Evolutionary conservation across 208 protist genomes (phyloP).

Genomic region (Wallacemonas sp.): DNA sequence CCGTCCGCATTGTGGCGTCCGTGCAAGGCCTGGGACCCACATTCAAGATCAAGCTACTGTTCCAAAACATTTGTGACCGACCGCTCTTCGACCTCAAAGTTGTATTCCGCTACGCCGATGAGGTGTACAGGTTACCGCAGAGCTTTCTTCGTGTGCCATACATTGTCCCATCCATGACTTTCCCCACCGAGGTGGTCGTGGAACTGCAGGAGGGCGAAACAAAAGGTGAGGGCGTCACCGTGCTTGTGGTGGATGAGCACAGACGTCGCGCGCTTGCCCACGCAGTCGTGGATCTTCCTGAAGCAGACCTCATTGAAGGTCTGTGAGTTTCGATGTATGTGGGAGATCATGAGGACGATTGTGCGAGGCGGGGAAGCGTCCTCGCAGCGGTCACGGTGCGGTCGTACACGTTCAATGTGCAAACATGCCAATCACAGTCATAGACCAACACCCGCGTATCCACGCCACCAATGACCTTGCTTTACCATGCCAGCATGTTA

Average conservation of each 20-base stretch:
- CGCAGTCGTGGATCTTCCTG: conserved; percentile 82
- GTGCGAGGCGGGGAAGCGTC: too few relatives aligned
- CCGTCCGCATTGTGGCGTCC: conserved; percentile 42
- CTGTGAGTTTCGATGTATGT: too few relatives aligned
- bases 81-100: conserved; percentile 62
- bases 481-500: not conserved
- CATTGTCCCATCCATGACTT: conserved; percentile 64
- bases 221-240: conserved; percentile 60
- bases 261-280: conserved; percentile 44
- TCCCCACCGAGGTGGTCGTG: conserved; percentile 62
- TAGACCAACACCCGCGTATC: too few relatives aligned
- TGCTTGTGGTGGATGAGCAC: conserved; percentile 40
- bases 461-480: too few relatives aligned
- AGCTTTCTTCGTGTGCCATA: conserved; percentile 55
- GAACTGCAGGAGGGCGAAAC: conserved; percentile 55
- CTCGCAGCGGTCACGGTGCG: too few relatives aligned
- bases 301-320: conserved; percentile 58
- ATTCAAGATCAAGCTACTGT: conserved; percentile 82
- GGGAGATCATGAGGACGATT: too few relatives aligned
- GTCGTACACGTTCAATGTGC: too few relatives aligned
- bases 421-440: too few relatives aligned
- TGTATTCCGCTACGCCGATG: conserved; percentile 49
- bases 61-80: conserved; percentile 77
- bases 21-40: conserved; percentile 93
- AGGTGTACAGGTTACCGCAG: conserved; percentile 60